phyloP scores from a whole-genome alignment of 2,329 filamentous ascomycete genomes.

The Stemphylium lycopersici region DNA sequence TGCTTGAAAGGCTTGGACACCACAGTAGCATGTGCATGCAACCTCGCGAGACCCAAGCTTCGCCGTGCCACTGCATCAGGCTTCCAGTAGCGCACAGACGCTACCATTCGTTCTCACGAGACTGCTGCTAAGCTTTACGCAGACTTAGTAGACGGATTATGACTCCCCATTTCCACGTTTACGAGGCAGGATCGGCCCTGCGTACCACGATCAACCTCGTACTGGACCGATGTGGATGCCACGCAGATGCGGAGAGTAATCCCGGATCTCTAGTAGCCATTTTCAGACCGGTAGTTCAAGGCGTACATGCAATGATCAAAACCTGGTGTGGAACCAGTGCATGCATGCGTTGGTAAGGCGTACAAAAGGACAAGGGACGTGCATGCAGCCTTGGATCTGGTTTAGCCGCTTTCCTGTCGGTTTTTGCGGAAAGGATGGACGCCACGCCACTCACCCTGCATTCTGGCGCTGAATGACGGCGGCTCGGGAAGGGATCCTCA shows the following conservation, averaged over 20 bases:
- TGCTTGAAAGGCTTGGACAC: conserved; percentile 19
- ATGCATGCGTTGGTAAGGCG: conserved; percentile 13
- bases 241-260: conserved; percentile 14
- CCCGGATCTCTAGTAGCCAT: neutral
- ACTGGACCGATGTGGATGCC: conserved; percentile 13
- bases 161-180: conserved; percentile 15
- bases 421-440: conserved; percentile 28
- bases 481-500: conserved; percentile 27
- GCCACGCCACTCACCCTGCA: conserved; percentile 29
- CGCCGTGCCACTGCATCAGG: conserved; percentile 13
- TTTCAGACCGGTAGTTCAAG: conserved; percentile 12
- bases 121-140: conserved; percentile 13
- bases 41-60: conserved; percentile 14
- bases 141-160: conserved; percentile 7
- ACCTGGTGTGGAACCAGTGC: conserved; percentile 15
- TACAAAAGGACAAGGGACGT: conserved; percentile 21
- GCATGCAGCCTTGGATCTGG: conserved; percentile 28
- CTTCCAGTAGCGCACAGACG: conserved; percentile 6
- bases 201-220: conserved; percentile 15
- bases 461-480: conserved; percentile 19
- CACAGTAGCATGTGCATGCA: conserved; percentile 7
- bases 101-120: neutral
- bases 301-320: conserved; percentile 15
- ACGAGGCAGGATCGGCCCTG: conserved; percentile 12
- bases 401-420: conserved; percentile 30